Evolutionary conservation across 2,329 filamentous ascomycete species (phyloP), one percentile per base, ranked within the genome.

Genomic region (Penicillium rolfsii): DNA sequence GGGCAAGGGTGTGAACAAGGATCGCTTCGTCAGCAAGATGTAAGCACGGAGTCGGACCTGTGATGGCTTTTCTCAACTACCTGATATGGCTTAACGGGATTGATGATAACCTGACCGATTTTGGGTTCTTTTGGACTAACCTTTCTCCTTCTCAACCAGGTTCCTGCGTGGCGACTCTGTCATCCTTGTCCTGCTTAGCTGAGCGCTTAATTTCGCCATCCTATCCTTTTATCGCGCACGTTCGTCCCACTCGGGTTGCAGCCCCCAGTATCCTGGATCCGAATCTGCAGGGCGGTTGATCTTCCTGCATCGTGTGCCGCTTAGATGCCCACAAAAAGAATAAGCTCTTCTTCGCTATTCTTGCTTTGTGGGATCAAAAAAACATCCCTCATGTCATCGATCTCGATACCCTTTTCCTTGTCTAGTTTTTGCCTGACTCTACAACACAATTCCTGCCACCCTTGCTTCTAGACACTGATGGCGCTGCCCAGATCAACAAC

Each of bases 21-120:
- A 99, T 79, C 85, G 95, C 45, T 97, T 97, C 79, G 95, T 98
- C 73, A 96, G 91, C 85, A 97, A 97, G 83, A 94, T 97, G 93
- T 93, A 77, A 69, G 88, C 85, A 41, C n/a, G 22, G 48, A 24
- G 33, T 26, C 5, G n/a, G 46, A 22, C n/a, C 5, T 12, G 33
- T 35, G 46, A 49, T 30, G 24, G 5, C 16, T 28, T 33, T 22
- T 50, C 48, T 22, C n/a, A 14, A 35, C 8, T 50, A 14, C n/a
- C n/a, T 35, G 46, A 49, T 11, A 19, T 9, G 46, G 26, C 16
- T 49, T 40, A 24, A 24, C 12, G 43, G 6, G 43, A n/a, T 48
- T n/a, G 24, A 26, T n/a, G 24, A 48, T 48, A 16, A 28, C 12
- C 24, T 26, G 26, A 26, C 5, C 26, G 6, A 8, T 48, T 48